Conservation (phyloP, 1,284 basidiomycete genomes). For the Sporisorium reilianum region DNA sequence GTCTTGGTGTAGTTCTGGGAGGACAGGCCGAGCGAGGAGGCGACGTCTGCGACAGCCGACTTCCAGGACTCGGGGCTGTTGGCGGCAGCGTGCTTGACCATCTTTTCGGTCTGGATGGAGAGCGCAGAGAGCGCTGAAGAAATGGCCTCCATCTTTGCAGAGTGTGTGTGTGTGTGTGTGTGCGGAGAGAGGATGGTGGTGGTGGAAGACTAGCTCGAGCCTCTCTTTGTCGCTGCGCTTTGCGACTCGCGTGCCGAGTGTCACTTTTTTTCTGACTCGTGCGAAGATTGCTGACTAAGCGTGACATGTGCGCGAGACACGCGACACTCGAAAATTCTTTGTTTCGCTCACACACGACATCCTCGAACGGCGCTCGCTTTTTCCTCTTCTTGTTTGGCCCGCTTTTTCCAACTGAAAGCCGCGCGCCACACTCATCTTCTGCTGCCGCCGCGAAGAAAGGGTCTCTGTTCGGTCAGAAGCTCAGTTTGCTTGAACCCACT, state of each 20-base stretch:
- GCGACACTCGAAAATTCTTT: constrained; percentile 6
- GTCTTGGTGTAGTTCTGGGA: constrained; percentile 73
- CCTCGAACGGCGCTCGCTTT: constrained; percentile 5
- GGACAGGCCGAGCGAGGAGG: constrained; percentile 36
- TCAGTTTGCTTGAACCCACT: constrained; percentile 14
- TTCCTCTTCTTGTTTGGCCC: constrained; percentile 19
- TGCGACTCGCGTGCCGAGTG: constrained; percentile 38
- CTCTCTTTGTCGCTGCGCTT: background rate
- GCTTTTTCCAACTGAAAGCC: background rate
- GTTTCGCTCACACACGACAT: constrained; percentile 26
- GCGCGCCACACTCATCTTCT: constrained; percentile 13
- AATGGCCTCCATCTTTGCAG: constrained; percentile 44
- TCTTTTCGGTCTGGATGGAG: constrained; percentile 52
- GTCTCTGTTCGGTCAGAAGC: background rate
- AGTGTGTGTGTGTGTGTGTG: background rate
- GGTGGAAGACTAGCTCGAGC: background rate
- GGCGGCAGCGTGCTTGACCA: constrained; percentile 58
- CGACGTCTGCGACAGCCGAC: constrained; percentile 48
- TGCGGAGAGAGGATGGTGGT: constrained; percentile 3
- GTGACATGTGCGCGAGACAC: constrained; percentile 13
- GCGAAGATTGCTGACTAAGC: constrained; percentile 30
- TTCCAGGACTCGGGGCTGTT: constrained; percentile 56
- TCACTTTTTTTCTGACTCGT: constrained; percentile 44
- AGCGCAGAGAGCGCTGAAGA: constrained; percentile 53
- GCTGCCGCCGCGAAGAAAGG: background rate